Evolutionary conservation across 345 rosid species (phyloP), one percentile per base, ranked within the genome.

Genomic region (Erucastrum elatum): DNA sequence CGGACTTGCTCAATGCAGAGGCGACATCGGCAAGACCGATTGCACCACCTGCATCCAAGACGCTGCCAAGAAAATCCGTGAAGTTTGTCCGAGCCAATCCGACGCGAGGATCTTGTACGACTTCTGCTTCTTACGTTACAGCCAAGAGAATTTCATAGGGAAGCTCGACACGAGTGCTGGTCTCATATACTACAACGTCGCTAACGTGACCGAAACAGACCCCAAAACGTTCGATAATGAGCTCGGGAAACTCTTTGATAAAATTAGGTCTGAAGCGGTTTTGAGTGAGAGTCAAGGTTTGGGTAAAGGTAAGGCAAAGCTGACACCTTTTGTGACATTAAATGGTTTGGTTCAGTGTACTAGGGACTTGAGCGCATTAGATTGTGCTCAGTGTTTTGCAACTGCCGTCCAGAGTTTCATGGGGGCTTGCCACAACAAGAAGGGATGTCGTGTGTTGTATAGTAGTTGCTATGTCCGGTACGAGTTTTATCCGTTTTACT

Each of bases 1-100:
- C 39, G 96, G 98, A 26, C 87, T 91, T 2, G 90, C 91, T 12
- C 96, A 91, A 77, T 89, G 98, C 85, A 85, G 98, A 71, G 91
- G 91, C 64, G 98, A 89, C 71, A 84, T 89, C 15, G 79, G 86
- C 82, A 70, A 62, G 49, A 26, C 79, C 60, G 90, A 87, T 68
- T 90, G 94, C 69, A 76, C 86, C 0, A 71, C 26, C 35, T 93
- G 98, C 72, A 81, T 90, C 78, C 77, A 81, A 62, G 92, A 90
- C 49, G 96, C 93, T 0, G 88, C 85, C 4, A 85, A 81, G 68
- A 84, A 84, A 79, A 85, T 90, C 81, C 89, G 81, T 8, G 75
- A 82, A 70, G 71, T 81, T 2, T 93, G 94, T 72, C 89, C 86
- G 0, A 46, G 83, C 82, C 88, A 85, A 77, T 84, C 87, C 2